Conservation (phyloP, 305 asterid genomes). For the Galium porrigens region DNA sequence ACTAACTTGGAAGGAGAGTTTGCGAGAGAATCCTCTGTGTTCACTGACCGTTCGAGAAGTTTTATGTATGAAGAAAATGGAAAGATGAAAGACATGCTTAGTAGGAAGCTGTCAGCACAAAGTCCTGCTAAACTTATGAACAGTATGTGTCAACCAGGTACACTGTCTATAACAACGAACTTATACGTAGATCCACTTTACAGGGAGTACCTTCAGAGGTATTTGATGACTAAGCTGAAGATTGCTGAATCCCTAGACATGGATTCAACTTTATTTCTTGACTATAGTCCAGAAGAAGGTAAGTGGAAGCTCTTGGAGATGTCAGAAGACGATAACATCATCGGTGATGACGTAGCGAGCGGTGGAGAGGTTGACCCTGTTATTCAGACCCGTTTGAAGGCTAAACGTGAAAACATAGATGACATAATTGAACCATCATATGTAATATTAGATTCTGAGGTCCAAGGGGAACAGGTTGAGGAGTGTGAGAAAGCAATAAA, state of each 20-base stretch:
- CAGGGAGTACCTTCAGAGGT: slow-evolving; percentile 36
- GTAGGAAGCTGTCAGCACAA: slow-evolving; percentile 27
- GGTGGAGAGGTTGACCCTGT: slow-evolving; percentile 19
- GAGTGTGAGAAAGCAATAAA: slow-evolving; percentile 22
- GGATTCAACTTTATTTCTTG: slow-evolving; percentile 40
- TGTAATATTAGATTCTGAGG: slow-evolving; percentile 41
- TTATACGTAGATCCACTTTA: slow-evolving; percentile 36
- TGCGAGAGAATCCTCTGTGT: slow-evolving; percentile 8
- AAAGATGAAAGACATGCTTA: slow-evolving; percentile 19
- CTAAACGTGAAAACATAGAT: slow-evolving; percentile 21
- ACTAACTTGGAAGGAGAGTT: slow-evolving; percentile 17
- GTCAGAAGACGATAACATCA: slow-evolving; percentile 26
- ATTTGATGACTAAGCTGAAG: slow-evolving; percentile 33
- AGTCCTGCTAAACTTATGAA: slow-evolving; percentile 24
- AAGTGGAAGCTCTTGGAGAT: slow-evolving; percentile 57
- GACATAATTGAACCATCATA: slow-evolving; percentile 57
- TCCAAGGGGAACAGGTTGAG: slow-evolving; percentile 25
- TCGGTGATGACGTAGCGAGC: slow-evolving; percentile 18
- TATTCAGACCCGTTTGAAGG: slow-evolving; percentile 13
- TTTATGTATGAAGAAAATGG: slow-evolving; percentile 22
- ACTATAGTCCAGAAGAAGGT: slow-evolving; percentile 64
- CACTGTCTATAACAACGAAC: slow-evolving; percentile 23
- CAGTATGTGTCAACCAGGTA: slow-evolving; percentile 24
- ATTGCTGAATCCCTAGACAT: slow-evolving; percentile 25
- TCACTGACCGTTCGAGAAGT: slow-evolving; percentile 17